Base-by-base conservation (phyloP, 176 grass and related monocot species). In the Musa schizocarpa region DNA sequence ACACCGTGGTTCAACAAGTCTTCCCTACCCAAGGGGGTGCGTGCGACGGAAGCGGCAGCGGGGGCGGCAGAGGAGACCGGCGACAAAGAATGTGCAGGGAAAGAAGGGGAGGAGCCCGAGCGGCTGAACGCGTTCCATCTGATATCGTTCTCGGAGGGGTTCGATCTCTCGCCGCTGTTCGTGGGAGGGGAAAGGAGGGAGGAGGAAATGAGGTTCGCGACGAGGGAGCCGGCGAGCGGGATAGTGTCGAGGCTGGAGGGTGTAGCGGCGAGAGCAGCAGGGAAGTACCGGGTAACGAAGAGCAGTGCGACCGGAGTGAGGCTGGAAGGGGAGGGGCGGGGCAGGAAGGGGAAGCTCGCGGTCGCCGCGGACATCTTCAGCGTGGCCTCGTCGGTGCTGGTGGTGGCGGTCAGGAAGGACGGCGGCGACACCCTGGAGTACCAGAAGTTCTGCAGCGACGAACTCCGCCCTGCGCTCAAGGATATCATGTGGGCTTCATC, bases 1-100 rank as follows among this genome's bases (percentile, higher is more conserved):
- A 66, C 43, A 49, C 75, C 75, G 17, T 77, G 75, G 75, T 77
- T 65, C 48, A 65, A 65, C 19, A 77, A 77, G 56, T 52, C 48
- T 9, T 27, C 72, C 23, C 13, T 43, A 19, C 52, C 11, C 0
- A 14, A 13, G 17, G 21, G 17, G 34, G 17, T 27, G 1, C 14
- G 24, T 74, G 72, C 72, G 13, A 23, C 25, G 53, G 1, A 1
- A 68, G 65, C 65, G 9, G 8, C 12, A 0, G n/a, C 69, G 9
- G 9, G 19, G 69, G 29, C 48, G 69, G 13, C 34, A 25, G 50
- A 51, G 69, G 50, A 52, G 16, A 13, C 14, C 69, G 50, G 65
- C 24, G 26, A 16, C n/a, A 43, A 54, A 9, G 50, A 72, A 19
- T 5, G n/a, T 0, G 51, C 13, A 12, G 13, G 24, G n/a, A 72